Evolutionary conservation across 106 monocot genomes (phyloP).

Genomic region (Apostasia shenzhenica): DNA sequence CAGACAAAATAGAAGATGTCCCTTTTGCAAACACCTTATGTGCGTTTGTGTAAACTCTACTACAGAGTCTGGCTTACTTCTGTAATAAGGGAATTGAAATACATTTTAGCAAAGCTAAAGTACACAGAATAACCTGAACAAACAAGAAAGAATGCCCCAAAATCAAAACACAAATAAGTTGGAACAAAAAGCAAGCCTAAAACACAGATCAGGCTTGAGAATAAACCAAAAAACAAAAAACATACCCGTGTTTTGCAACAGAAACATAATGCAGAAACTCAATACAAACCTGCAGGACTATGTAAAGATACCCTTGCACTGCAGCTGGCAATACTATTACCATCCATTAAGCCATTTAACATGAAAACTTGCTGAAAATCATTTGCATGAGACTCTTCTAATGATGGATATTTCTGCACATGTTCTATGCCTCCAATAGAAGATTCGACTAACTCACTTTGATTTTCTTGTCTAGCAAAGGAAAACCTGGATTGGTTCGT

Average conservation of each 20-base stretch:
- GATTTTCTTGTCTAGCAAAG: constrained; percentile 58
- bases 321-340: neutral
- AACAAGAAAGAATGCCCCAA: no score
- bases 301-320: constrained; percentile 10
- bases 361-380: constrained; percentile 18
- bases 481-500: constrained; percentile 37
- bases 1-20: no score
- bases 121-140: no score
- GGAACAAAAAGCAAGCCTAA: no score
- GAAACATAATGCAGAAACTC: neutral
- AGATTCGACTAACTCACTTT: constrained; percentile 10
- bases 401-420: constrained; percentile 6
- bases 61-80: no score
- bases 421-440: constrained; percentile 10
- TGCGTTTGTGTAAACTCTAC: no score
- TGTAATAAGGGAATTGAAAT: no score
- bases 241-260: neutral
- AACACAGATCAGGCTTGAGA: no score
- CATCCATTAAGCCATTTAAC: neutral
- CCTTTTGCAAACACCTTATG: no score
- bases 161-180: no score
- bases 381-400: constrained; percentile 15
- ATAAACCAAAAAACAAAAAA: neutral
- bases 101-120: no score
- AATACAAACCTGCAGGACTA: constrained; percentile 22